Evolutionary conservation across 139 green algal species (phyloP), one percentile per base, ranked within the genome.

Genomic region (Chlamydomonas schloesseri): DNA sequence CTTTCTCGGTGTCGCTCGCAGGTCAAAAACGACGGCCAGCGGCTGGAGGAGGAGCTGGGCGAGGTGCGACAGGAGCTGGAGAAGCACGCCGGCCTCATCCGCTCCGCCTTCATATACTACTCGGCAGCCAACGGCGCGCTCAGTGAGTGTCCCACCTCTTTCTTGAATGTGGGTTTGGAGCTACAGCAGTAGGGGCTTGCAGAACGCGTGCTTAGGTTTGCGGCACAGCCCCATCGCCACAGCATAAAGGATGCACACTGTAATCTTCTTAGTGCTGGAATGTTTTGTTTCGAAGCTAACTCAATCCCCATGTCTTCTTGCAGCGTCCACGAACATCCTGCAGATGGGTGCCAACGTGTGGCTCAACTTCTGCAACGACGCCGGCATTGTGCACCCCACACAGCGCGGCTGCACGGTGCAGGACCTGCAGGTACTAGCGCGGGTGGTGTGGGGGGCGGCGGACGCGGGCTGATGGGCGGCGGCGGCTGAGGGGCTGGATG

Each of bases 291-390:
- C n/a, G n/a, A n/a, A n/a, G n/a, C n/a, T n/a, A n/a, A n/a, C n/a
- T n/a, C n/a, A n/a, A n/a, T n/a, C n/a, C n/a, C n/a, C n/a, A n/a
- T n/a, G n/a, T n/a, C n/a, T n/a, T n/a, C n/a, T n/a, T n/a, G n/a
- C 81, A 91, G 90, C 57, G 42, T 91, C 87, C 28, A 58, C 82
- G 31, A 78, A 89, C 34, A 55, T 85, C 14, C 55, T 90, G 21
- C 71, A 80, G 53, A 79, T 93, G 68, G 76, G 36, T 34, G 8
- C 80, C 24, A 76, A 37, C 65, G n/a, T 73, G 37, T 93, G 90
- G 90, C 37, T 91, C n/a, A 14, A 72, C 28, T 93, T 93, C 83
- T 90, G 87, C 73, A 46, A 81, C n/a, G 90, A 93, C 23, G 81
- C 69, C 28, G 65, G 76, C 2, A 85, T 93, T 29, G 53, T 93